Percentiles rank a stretch among this genome's conserved stretches.
Evolutionary conservation across 768 basidiomycete genomes (phyloP).

Genomic region (Suillus subalutaceus): DNA sequence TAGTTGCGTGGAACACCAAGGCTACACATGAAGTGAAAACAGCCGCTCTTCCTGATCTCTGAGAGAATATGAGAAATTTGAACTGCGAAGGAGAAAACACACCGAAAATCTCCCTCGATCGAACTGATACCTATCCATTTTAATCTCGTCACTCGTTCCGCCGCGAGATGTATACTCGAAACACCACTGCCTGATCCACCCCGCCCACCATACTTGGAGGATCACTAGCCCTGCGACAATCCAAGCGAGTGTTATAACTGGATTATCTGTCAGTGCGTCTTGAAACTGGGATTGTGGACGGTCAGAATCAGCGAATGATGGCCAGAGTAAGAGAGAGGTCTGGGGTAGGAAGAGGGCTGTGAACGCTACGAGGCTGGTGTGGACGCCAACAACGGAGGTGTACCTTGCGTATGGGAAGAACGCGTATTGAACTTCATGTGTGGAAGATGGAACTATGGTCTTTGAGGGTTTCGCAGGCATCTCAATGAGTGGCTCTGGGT

Average conservation of each 20-base stretch:
- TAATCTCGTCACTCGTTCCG: constrained; percentile 46
- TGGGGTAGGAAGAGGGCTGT: constrained; percentile 71
- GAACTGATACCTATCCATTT: constrained; percentile 42
- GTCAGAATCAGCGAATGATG: constrained; percentile 40
- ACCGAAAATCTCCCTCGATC: constrained; percentile 44
- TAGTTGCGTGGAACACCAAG: constrained; percentile 45
- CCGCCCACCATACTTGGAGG: constrained; percentile 73
- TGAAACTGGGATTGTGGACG: constrained; percentile 75
- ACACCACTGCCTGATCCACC: constrained; percentile 64
- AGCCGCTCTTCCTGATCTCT: constrained; percentile 58
- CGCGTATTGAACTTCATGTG: neutral
- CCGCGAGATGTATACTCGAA: constrained; percentile 44
- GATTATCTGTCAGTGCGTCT: constrained; percentile 62
- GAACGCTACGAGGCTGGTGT: constrained; percentile 66
- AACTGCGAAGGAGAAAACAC: constrained; percentile 24
- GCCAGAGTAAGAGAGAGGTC: constrained; percentile 46
- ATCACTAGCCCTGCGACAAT: constrained; percentile 55
- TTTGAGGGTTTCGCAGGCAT: constrained; percentile 13
- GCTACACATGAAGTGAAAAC: constrained; percentile 55
- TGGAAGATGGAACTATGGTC: neutral
- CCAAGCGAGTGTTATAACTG: constrained; percentile 59
- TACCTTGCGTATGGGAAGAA: constrained; percentile 60
- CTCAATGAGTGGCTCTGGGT: neutral
- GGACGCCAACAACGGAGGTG: constrained; percentile 68
- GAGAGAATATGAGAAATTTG: constrained; percentile 10